Evolutionary conservation across 768 basidiomycete genomes (phyloP).

Genomic region (Pisolithus sp.): DNA sequence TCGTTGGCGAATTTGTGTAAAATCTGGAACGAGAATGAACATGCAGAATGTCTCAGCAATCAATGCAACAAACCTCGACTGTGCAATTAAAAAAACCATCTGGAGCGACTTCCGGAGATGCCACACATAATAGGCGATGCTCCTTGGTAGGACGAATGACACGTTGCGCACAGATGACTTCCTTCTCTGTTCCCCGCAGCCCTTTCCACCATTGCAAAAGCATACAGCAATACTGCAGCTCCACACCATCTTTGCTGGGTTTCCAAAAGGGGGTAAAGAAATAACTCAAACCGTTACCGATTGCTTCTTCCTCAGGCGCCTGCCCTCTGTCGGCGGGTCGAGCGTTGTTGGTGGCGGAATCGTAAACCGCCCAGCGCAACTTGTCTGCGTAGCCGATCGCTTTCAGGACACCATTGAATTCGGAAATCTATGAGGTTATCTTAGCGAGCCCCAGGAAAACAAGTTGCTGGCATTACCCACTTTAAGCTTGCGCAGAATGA

Average conservation of each 20-base stretch:
- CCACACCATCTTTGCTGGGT: conserved; percentile 29
- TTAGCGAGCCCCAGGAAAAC: not conserved
- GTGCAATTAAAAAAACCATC: conserved; percentile 57
- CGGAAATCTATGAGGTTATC: conserved; percentile 23
- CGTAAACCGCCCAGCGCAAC: conserved; percentile 52
- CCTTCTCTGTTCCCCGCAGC: conserved; percentile 16
- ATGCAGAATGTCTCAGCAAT: not conserved
- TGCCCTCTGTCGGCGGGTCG: conserved; percentile 33
- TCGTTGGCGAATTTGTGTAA: conserved; percentile 37
- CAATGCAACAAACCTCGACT: conserved; percentile 42
- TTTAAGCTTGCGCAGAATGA: conserved; percentile 47
- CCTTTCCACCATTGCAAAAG: conserved; percentile 50
- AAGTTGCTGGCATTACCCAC: conserved; percentile 23
- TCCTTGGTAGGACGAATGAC: conserved; percentile 16
- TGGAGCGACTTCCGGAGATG: conserved; percentile 37
- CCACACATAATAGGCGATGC: conserved; percentile 48
- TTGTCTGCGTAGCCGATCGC: conserved; percentile 42
- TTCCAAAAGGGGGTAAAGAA: conserved; percentile 40
- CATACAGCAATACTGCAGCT: conserved; percentile 37
- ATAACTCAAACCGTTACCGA: conserved; percentile 32
- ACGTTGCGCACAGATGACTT: conserved; percentile 12
- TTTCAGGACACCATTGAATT: conserved; percentile 24
- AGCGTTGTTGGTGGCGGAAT: conserved; percentile 30
- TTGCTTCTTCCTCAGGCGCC: conserved; percentile 30
- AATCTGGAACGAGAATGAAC: conserved; percentile 33